Conservation (phyloP, 257 asterid species). For the Nicotiana noctiflora region DNA sequence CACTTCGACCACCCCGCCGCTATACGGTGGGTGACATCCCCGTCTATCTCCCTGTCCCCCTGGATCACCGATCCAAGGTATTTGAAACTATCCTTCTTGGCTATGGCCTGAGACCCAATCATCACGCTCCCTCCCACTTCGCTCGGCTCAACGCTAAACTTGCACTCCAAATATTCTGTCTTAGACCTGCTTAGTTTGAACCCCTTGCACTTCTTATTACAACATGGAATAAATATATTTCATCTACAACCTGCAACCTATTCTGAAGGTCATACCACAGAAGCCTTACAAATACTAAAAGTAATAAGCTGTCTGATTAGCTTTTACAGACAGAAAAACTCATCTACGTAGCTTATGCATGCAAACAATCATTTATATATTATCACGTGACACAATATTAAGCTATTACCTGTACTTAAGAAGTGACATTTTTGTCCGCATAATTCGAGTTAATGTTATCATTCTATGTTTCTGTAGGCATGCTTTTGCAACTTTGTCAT, state of each 20-base stretch:
- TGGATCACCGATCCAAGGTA: too few relatives aligned
- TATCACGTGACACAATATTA: background rate
- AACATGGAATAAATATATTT: background rate
- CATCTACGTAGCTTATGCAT: background rate
- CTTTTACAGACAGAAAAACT: background rate
- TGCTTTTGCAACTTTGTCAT: constrained; percentile 35
- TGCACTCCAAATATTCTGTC: too few relatives aligned
- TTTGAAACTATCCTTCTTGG: too few relatives aligned
- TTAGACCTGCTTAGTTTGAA: too few relatives aligned
- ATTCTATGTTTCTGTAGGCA: constrained; percentile 23
- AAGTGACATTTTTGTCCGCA: background rate
- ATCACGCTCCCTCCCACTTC: too few relatives aligned
- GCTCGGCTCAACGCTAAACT: too few relatives aligned
- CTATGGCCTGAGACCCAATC: too few relatives aligned
- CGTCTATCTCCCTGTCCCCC: too few relatives aligned
- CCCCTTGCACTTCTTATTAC: background rate
- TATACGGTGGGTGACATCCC: too few relatives aligned
- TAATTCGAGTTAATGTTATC: background rate
- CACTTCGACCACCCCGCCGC: too few relatives aligned
- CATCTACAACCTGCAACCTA: background rate
- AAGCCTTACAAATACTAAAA: background rate
- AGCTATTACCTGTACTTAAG: background rate
- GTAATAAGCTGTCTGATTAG: background rate
- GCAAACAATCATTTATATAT: background rate
- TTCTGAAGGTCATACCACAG: background rate